These are phyloP conservation scores for Neurospora discreta DNA, from an alignment of 495 filamentous ascomycete genomes.

Conservation along the genomic window DNA sequence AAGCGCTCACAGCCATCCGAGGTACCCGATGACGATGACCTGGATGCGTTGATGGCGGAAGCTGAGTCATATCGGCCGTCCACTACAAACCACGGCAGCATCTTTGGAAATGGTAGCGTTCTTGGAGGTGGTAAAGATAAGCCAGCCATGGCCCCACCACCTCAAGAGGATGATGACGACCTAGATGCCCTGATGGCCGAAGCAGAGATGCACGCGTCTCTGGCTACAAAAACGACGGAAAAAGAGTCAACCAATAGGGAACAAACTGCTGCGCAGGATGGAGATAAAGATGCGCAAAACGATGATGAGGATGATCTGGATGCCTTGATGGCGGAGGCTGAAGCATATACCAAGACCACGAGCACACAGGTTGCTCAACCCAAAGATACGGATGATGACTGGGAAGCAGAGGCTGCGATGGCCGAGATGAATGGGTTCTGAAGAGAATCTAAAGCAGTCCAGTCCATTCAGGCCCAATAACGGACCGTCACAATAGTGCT, in stretches of 20 bases:
- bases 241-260: not conserved
- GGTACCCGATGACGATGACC: constrained; percentile 35
- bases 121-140: constrained; percentile 13
- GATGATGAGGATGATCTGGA: constrained; percentile 12
- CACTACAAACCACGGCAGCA: not conserved
- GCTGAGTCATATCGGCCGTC: constrained; percentile 20
- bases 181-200: constrained; percentile 40
- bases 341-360: not conserved
- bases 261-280: constrained; percentile 1
- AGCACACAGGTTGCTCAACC: not conserved
- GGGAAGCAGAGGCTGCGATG: constrained; percentile 56
- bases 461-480: not conserved
- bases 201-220: constrained; percentile 17
- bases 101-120: constrained; percentile 2
- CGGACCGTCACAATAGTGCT: not conserved
- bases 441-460: constrained; percentile 22
- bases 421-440: constrained; percentile 52
- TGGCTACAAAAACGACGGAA: not conserved
- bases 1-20: constrained; percentile 2
- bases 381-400: constrained; percentile 15
- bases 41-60: constrained; percentile 44
- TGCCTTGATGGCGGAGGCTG: constrained; percentile 15
- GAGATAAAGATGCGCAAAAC: not conserved
- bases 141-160: not conserved
- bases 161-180: constrained; percentile 13